These are phyloP conservation scores for Hypoxylon sp. DNA, from an alignment of 2,329 filamentous ascomycete species.

Conservation along the genomic window DNA sequence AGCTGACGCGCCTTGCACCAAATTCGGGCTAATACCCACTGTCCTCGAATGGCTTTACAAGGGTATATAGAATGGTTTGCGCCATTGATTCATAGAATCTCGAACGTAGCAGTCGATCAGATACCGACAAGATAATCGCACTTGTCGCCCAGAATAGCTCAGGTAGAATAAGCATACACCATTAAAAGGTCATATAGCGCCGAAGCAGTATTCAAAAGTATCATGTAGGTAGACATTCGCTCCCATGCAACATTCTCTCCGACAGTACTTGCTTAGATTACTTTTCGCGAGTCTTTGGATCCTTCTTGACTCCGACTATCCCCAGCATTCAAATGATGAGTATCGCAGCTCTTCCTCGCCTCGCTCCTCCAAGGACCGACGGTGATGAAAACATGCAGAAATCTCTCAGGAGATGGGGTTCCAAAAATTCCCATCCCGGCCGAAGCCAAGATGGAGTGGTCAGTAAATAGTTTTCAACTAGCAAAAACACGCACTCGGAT, in stretches of 20 bases:
- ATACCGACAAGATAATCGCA: not conserved
- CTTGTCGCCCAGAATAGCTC: not conserved
- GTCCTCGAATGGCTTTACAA: not conserved
- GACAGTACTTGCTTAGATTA: no score
- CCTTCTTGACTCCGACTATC: not conserved
- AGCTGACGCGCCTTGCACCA: not conserved
- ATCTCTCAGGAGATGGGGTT: slow-evolving; percentile 60
- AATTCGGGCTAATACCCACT: not conserved
- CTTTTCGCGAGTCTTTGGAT: no score
- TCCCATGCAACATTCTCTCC: no score
- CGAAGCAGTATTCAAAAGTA: no score
- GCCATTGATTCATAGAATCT: not conserved
- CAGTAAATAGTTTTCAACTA: slow-evolving; percentile 90
- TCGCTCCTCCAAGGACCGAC: slow-evolving; percentile 60
- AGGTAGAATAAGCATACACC: not conserved
- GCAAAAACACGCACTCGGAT: slow-evolving; percentile 90
- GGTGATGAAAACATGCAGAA: slow-evolving; percentile 66
- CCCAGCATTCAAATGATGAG: not conserved
- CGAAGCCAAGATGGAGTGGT: slow-evolving; percentile 80
- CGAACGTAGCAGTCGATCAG: no score
- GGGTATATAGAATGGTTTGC: not conserved
- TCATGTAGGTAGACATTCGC: no score
- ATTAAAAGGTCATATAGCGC: no score
- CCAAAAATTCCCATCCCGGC: slow-evolving; percentile 86
- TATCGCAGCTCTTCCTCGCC: slow-evolving; percentile 65